Evolutionary conservation across 2,329 filamentous ascomycete genomes (phyloP).

Genomic region (Pseudopithomyces maydicus): DNA sequence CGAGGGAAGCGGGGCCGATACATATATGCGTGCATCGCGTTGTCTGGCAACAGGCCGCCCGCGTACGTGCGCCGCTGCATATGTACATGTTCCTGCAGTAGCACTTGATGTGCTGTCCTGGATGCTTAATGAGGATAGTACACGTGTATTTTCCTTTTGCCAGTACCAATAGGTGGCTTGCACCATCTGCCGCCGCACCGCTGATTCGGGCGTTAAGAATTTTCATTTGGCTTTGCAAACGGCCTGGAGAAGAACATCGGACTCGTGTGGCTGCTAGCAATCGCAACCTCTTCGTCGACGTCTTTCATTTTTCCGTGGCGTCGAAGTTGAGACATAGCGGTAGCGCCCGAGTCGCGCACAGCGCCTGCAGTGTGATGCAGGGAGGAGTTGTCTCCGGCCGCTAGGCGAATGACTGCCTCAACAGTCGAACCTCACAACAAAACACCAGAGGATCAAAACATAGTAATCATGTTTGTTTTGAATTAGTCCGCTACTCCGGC

Average conservation of each 20-base stretch:
- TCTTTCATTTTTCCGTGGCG: slow-evolving; percentile 1
- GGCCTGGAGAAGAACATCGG: no score
- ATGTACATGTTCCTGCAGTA: slow-evolving; percentile 26
- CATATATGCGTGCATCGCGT: slow-evolving; percentile 7
- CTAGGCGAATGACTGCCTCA: background rate
- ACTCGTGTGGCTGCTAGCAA: background rate
- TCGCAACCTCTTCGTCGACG: background rate
- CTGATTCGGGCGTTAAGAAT: background rate
- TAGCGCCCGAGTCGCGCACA: slow-evolving; percentile 7
- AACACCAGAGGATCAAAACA: background rate
- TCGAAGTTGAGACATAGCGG: slow-evolving; percentile 7
- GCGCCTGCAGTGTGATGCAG: slow-evolving; percentile 12
- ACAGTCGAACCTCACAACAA: background rate
- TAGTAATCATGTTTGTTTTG: background rate
- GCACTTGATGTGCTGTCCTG: slow-evolving; percentile 14
- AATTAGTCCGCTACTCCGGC: no score
- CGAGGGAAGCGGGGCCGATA: slow-evolving; percentile 9
- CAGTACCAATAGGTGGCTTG: background rate
- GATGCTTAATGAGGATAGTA: slow-evolving; percentile 1
- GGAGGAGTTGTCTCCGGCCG: background rate
- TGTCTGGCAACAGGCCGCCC: slow-evolving; percentile 16
- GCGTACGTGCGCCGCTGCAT: slow-evolving; percentile 20
- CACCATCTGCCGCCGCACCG: background rate
- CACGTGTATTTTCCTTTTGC: background rate
- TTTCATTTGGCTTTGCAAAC: background rate